Evolutionary conservation across 768 basidiomycete genomes (phyloP), one percentile per base, ranked within the genome.

Genomic region (Dentipellis sp.): DNA sequence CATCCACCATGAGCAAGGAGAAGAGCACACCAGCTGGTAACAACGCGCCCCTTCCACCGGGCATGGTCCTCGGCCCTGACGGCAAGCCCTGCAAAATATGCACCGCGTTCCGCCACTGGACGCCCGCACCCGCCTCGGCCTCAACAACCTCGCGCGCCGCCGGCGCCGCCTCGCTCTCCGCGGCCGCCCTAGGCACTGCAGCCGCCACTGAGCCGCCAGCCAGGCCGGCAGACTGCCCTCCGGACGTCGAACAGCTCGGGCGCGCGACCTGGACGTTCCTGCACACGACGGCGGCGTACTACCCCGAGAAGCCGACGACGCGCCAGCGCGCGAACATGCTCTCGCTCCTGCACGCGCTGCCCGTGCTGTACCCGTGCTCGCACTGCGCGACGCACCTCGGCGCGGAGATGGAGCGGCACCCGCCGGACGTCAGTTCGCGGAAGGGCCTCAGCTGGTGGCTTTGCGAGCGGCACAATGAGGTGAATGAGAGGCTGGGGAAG

Each of bases 241-340:
- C 94, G 0, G 94, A 97, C 69, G 85, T 86, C 47, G 91, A 94
- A 66, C 77, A 83, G 57, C 84, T 98, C 50, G 95, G 95, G 2
- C 83, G 84, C 50, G 88, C 94, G 47, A 95, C 95, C 1, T 97
- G 95, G 95, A 87, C 93, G 14, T 98, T 98, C 78, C 76, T 98
- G 35, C 95, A 97, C 66, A 86, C 93, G 9, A 87, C 95, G 5
- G 94, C 94, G 0, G 92, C 95, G 19, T 97, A 97, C 71, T 98
- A 94, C 71, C 94, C 95, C 23, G 82, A 86, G n/a, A 71, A 73
- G 14, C 91, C 95, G 0, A 81, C 85, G 0, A 75, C 83, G 1
- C 72, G 74, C 6, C 91, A 95, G 63, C 85, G 88, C 56, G 78
- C 82, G 29, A 84, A 89, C 61, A 97, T 97, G 94, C 74, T 91